Base-by-base conservation (phyloP, 352 stramenopile genomes). In the Phytophthora citricola region DNA sequence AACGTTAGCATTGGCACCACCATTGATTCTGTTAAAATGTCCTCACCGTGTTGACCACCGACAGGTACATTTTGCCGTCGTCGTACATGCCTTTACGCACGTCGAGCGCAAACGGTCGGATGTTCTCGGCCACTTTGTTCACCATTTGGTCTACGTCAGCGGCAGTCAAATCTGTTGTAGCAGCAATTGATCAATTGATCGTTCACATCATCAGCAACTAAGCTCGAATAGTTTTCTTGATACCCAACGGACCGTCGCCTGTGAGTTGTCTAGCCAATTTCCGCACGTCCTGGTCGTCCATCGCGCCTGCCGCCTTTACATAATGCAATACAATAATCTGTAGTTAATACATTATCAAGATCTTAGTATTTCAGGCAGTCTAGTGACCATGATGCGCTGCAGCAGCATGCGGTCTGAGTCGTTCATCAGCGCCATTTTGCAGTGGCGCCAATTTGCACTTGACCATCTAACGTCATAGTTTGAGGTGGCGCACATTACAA, bases 11-110 rank as follows among this genome's bases (percentile, higher is more conserved):
- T 5, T 45, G 27, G 31, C 24, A 27, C 12, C 27, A 2, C 6
- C 24, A 8, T 47, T 20, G 38, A 15, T 7, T 43, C 32, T 2
- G 5, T 14, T 9, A 11, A 26, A 26, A 12, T 20, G 27, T 22
- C 11, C 65, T 29, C 56, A 93, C 86, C 46, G 85, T 93, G 61
- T 95, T 95, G 44, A 92, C 85, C 24, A 95, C 63, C 26, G 76
- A 80, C 60, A 92, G 31, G 59, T 95, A 93, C 75, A 93, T 85
- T 54, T 92, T 89, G 41, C 87, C 87, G 57, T 95, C 81, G 70
- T 95, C 87, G 59, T 90, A 93, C 63, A 95, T 85, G 45, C 78
- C 68, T 45, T 83, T 79, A 49, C 85, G 85, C 22, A 95, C 71
- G 53, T 95, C 87, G 6, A 95, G 75, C 34, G 83, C 76, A 58